Conservation (phyloP, 1,139 yeast genomes). For the Candida neerlandica region DNA sequence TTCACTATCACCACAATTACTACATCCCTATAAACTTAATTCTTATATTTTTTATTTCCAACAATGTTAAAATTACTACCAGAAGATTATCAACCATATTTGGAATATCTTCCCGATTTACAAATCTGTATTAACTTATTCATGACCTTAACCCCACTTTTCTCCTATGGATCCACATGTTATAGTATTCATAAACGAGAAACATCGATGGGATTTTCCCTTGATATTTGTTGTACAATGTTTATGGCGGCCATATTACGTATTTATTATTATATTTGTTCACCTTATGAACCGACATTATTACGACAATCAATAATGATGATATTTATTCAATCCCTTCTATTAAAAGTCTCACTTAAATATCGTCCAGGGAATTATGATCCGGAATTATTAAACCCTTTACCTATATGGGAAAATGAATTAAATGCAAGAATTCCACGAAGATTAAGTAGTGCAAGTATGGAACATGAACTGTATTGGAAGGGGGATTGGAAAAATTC, state of each 20-base stretch:
- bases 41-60: neutral
- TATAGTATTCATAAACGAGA: slow-evolving; percentile 62
- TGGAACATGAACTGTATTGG: slow-evolving; percentile 15
- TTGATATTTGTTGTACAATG: slow-evolving; percentile 93
- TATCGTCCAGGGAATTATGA: slow-evolving; percentile 54
- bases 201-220: slow-evolving; percentile 76
- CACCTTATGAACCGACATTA: slow-evolving; percentile 77
- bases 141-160: slow-evolving; percentile 75
- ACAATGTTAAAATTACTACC: slow-evolving; percentile 21
- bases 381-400: slow-evolving; percentile 41
- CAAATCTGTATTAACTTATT: slow-evolving; percentile 44
- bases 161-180: slow-evolving; percentile 85
- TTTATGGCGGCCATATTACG: slow-evolving; percentile 73
- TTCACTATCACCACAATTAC: neutral
- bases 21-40: neutral
- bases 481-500: slow-evolving; percentile 9
- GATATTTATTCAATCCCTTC: slow-evolving; percentile 70
- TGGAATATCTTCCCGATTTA: slow-evolving; percentile 47
- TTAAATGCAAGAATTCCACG: slow-evolving; percentile 26
- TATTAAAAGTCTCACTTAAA: slow-evolving; percentile 62
- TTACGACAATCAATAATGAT: slow-evolving; percentile 76
- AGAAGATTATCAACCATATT: slow-evolving; percentile 26
- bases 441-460: slow-evolving; percentile 17
- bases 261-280: slow-evolving; percentile 72
- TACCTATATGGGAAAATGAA: slow-evolving; percentile 34